Evolutionary conservation across 352 stramenopile genomes (phyloP).

Genomic region (Phytophthora fragariae): DNA sequence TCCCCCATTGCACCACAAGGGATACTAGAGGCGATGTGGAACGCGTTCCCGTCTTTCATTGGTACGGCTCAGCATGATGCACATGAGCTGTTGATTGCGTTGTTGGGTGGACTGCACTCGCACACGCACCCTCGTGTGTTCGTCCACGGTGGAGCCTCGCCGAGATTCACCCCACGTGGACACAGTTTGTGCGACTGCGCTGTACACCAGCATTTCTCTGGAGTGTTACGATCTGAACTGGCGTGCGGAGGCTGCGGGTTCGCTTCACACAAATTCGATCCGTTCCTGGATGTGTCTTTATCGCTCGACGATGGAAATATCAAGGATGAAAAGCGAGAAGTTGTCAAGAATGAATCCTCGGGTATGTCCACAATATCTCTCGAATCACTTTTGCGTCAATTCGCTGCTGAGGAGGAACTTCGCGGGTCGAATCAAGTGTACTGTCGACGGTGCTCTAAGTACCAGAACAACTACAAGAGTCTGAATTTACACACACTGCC

Average conservation of each 20-base stretch:
- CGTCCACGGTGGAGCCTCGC: constrained; percentile 49
- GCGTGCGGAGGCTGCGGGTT: constrained; percentile 60
- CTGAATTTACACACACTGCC: constrained; percentile 68
- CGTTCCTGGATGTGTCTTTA: constrained; percentile 78
- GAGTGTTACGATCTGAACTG: constrained; percentile 67
- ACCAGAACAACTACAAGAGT: constrained; percentile 69
- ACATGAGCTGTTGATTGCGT: constrained; percentile 73
- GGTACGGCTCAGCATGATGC: constrained; percentile 79
- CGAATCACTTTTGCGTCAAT: constrained; percentile 48
- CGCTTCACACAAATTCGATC: constrained; percentile 69
- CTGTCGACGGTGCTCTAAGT: constrained; percentile 60
- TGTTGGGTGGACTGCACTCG: constrained; percentile 68
- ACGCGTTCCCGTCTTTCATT: constrained; percentile 60
- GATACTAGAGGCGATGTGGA: constrained; percentile 70
- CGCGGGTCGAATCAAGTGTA: constrained; percentile 73
- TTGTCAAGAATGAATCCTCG: not conserved
- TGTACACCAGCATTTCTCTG: constrained; percentile 78
- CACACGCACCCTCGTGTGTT: constrained; percentile 65
- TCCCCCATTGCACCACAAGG: constrained; percentile 67
- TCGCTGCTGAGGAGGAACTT: constrained; percentile 65
- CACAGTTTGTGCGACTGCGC: constrained; percentile 74
- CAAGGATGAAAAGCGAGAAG: constrained; percentile 9
- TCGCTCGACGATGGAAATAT: constrained; percentile 45
- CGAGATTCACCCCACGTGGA: constrained; percentile 64
- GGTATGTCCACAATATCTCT: constrained; percentile 34